Conservation (phyloP, 2,329 filamentous ascomycete species). For the Alternaria arbusti region DNA sequence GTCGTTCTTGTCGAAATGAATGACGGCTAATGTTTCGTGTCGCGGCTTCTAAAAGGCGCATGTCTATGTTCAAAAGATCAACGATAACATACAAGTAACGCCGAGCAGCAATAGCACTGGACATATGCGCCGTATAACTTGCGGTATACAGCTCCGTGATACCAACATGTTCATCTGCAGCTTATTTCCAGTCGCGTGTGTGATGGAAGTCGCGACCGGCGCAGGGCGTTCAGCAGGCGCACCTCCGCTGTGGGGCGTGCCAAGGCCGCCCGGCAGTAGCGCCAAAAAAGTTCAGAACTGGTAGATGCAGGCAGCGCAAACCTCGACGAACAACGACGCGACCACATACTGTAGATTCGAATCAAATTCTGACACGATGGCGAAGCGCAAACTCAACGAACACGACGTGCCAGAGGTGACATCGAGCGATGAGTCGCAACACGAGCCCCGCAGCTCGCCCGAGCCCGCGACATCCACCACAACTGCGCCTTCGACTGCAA, state of each 20-base stretch:
- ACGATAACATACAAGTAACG: too few species aligned
- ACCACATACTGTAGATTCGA: not conserved
- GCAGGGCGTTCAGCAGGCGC: not conserved
- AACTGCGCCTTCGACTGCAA: not conserved
- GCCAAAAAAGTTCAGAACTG: conserved; percentile 28
- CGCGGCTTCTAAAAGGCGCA: not conserved
- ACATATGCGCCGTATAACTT: too few species aligned
- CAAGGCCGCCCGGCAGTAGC: conserved; percentile 14
- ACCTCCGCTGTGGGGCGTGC: conserved; percentile 19
- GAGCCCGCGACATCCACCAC: not conserved
- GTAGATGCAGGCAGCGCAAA: conserved; percentile 6
- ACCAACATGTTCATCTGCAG: too few species aligned
- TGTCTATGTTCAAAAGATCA: too few species aligned
- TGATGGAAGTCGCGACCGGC: not conserved
- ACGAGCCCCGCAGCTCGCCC: conserved; percentile 17
- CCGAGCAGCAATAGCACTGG: too few species aligned
- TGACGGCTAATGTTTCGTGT: not conserved
- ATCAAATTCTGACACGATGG: not conserved
- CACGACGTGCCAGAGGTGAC: conserved; percentile 52
- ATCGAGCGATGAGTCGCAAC: conserved; percentile 28
- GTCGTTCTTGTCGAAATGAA: not conserved
- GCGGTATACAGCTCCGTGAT: too few species aligned
- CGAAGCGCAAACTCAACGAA: conserved; percentile 59
- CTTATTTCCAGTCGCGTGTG: not conserved
- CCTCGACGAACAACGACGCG: conserved; percentile 4